Conservation (phyloP, 805 yeast species). For the baker's yeast (Saccharomyces cerevisiae) region DNA sequence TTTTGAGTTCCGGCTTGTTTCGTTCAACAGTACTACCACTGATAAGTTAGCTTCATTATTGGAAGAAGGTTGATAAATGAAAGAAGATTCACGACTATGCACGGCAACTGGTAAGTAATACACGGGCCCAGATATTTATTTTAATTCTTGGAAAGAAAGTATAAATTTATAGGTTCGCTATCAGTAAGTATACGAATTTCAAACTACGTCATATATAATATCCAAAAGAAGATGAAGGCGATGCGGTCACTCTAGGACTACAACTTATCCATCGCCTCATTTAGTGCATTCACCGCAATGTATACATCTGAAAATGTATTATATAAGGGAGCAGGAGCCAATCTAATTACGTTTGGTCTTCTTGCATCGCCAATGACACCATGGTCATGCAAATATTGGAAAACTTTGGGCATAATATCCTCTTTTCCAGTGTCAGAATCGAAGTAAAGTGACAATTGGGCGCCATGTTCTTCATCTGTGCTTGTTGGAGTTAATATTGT, state of each 20-base stretch:
- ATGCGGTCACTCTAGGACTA: background rate
- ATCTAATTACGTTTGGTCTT: constrained; percentile 78
- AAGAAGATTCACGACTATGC: background rate
- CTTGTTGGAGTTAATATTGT: constrained; percentile 66
- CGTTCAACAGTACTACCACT: background rate
- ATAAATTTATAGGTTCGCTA: no score
- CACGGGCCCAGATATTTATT: no score
- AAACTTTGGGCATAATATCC: constrained; percentile 56
- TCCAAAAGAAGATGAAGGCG: background rate
- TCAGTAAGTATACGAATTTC: no score
- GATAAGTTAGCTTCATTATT: background rate
- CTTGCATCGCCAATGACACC: constrained; percentile 85
- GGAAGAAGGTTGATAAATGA: background rate
- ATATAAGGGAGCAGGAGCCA: constrained; percentile 84
- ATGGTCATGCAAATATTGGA: constrained; percentile 36
- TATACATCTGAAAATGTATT: constrained; percentile 63
- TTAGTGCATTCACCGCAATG: constrained; percentile 37
- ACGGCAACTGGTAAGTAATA: no score
- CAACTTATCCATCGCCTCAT: constrained; percentile 31
- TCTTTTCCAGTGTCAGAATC: constrained; percentile 37
- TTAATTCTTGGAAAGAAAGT: background rate
- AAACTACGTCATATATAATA: background rate
- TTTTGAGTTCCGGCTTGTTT: background rate
- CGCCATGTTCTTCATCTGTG: constrained; percentile 53
- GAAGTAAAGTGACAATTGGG: constrained; percentile 74